Conservation (phyloP, 2,329 filamentous ascomycete genomes). For the Cercospora sp. region DNA sequence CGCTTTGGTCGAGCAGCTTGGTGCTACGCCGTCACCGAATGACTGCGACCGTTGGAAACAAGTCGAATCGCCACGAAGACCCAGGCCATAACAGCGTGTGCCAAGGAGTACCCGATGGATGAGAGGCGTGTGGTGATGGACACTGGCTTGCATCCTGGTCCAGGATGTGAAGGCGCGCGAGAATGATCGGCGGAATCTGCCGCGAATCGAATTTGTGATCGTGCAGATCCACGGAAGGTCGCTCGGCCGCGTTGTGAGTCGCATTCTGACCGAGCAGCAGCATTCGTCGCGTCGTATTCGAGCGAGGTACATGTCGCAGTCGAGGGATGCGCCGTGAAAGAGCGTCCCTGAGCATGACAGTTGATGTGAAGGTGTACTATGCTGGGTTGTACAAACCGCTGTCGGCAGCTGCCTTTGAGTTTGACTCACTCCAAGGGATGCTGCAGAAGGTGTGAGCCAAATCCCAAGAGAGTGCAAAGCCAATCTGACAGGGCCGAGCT, state of each 20-base stretch:
- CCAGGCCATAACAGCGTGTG: neutral
- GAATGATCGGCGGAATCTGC: constrained; percentile 18
- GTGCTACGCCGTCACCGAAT: neutral
- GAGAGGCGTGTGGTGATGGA: constrained; percentile 11
- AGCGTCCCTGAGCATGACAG: neutral
- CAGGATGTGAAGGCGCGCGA: constrained; percentile 7
- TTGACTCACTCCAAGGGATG: constrained; percentile 23
- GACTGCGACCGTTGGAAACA: neutral
- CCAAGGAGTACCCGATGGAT: neutral
- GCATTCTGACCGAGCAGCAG: constrained; percentile 18
- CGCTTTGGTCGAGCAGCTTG: neutral
- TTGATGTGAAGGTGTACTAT: neutral
- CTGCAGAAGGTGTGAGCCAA: constrained; percentile 24
- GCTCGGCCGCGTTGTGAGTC: constrained; percentile 14
- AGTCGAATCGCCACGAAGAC: neutral
- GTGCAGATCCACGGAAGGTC: constrained; percentile 14
- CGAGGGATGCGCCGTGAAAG: neutral
- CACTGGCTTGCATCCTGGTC: constrained; percentile 19
- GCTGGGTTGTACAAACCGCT: constrained; percentile 17
- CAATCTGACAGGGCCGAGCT: constrained; percentile 27
- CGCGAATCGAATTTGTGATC: constrained; percentile 17
- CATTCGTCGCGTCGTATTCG: neutral
- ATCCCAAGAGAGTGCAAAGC: constrained; percentile 25
- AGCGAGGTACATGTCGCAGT: neutral
- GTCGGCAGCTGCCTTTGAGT: constrained; percentile 30